These are phyloP conservation scores for Blastomyces parvus DNA, from an alignment of 2,329 filamentous ascomycete species.

Conservation along the genomic window DNA sequence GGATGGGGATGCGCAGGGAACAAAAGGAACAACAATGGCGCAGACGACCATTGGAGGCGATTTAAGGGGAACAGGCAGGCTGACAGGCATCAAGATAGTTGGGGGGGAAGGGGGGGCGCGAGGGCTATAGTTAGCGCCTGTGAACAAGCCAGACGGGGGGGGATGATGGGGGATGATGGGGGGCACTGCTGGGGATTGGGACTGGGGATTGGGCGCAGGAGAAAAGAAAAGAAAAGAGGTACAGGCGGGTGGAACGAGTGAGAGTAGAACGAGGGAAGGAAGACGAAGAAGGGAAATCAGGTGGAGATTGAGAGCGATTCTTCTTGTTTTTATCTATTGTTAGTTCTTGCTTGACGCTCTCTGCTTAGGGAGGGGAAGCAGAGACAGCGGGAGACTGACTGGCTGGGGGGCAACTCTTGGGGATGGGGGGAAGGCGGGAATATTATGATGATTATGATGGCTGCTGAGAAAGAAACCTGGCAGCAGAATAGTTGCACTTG, in stretches of 20 bases:
- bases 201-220: background rate
- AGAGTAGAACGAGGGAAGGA: background rate
- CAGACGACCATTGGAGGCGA: constrained; percentile 2
- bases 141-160: background rate
- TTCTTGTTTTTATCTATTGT: constrained; percentile 11
- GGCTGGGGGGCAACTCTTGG: background rate
- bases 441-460: background rate
- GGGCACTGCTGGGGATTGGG: background rate
- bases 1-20: background rate
- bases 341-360: constrained; percentile 7
- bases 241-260: no score
- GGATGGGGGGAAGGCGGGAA: background rate
- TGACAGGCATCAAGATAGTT: constrained; percentile 5
- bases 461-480: background rate
- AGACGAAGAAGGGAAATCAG: background rate
- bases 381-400: background rate
- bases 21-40: background rate
- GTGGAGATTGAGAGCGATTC: background rate
- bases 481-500: background rate
- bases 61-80: background rate
- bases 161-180: background rate
- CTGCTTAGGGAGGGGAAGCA: background rate
- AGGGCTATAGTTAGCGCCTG: background rate
- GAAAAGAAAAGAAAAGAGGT: background rate
- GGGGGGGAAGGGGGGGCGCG: background rate